A percentile compares a stretch with the other conserved stretches of the same genome.
Conservation (phyloP, 495 filamentous ascomycete species). For the Xylaria castorea region DNA sequence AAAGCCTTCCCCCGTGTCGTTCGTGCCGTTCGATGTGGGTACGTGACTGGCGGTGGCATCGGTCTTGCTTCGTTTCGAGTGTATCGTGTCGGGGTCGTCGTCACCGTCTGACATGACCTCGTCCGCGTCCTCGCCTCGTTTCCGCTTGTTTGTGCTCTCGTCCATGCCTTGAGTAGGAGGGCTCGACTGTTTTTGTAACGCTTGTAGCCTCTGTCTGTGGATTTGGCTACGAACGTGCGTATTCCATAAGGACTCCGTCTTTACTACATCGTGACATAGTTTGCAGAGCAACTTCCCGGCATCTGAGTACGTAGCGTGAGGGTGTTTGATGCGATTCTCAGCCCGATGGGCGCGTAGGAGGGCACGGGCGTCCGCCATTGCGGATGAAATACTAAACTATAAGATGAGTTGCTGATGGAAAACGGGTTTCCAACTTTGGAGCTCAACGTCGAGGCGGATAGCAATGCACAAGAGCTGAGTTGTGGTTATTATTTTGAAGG, state of each 20-base stretch:
- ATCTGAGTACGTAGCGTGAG: conserved; percentile 66
- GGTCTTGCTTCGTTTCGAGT: conserved; percentile 52
- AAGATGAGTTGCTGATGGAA: background rate
- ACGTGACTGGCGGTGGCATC: conserved; percentile 25
- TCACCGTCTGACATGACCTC: conserved; percentile 40
- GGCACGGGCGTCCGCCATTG: conserved; percentile 85
- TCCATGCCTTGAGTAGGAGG: conserved; percentile 19
- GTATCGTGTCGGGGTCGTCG: conserved; percentile 47
- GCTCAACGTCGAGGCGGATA: background rate
- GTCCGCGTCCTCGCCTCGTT: conserved; percentile 47
- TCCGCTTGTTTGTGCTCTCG: conserved; percentile 44
- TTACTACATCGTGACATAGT: conserved; percentile 64
- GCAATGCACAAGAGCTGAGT: background rate
- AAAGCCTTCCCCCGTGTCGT: conserved; percentile 1
- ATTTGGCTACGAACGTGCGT: conserved; percentile 56
- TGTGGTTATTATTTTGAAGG: background rate
- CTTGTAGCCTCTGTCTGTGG: conserved; percentile 53
- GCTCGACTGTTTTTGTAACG: conserved; percentile 28
- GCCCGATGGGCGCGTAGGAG: conserved; percentile 83
- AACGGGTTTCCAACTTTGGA: background rate
- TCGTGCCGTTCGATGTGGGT: conserved; percentile 1
- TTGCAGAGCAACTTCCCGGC: conserved; percentile 65
- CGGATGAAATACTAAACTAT: background rate
- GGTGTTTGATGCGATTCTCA: conserved; percentile 73
- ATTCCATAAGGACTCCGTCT: conserved; percentile 68